Percentiles rank a stretch among this genome's conserved stretches.
phyloP scores from a whole-genome alignment of 2,329 filamentous ascomycete genomes.

The Apiospora arundinis region DNA sequence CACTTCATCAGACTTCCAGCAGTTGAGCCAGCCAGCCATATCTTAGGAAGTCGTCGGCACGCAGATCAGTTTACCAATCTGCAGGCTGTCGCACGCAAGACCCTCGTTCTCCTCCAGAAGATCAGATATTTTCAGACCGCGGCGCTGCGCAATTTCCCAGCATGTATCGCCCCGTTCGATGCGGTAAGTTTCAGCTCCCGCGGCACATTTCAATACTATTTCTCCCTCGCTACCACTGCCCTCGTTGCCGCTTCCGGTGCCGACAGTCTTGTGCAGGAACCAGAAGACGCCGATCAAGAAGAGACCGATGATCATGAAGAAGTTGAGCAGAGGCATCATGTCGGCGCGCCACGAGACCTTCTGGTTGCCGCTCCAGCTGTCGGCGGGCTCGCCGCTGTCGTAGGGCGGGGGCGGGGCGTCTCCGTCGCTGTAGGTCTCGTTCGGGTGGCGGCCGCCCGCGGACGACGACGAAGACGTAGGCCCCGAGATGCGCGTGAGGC shows the following conservation, averaged over 20 bases:
- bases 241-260: slow-evolving; percentile 27
- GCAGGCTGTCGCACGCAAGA: slow-evolving; percentile 55
- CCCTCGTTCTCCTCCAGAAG: slow-evolving; percentile 52
- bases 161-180: slow-evolving; percentile 58
- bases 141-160: slow-evolving; percentile 55
- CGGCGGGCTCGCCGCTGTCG: slow-evolving; percentile 2
- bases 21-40: background rate
- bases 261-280: slow-evolving; percentile 48
- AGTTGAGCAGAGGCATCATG: slow-evolving; percentile 63
- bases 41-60: slow-evolving; percentile 42
- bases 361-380: slow-evolving; percentile 23
- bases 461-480: slow-evolving; percentile 25
- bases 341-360: slow-evolving; percentile 56
- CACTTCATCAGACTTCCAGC: background rate
- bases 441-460: slow-evolving; percentile 23
- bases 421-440: slow-evolving; percentile 27
- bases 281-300: slow-evolving; percentile 58
- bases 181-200: slow-evolving; percentile 44
- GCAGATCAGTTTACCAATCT: slow-evolving; percentile 51
- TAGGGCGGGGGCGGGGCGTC: slow-evolving; percentile 32
- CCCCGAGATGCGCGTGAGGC: slow-evolving; percentile 40
- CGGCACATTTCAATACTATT: slow-evolving; percentile 35
- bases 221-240: background rate
- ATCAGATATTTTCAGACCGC: slow-evolving; percentile 51
- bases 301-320: slow-evolving; percentile 59